Conservation (phyloP, 768 basidiomycete genomes). For the Boletus sp. region DNA sequence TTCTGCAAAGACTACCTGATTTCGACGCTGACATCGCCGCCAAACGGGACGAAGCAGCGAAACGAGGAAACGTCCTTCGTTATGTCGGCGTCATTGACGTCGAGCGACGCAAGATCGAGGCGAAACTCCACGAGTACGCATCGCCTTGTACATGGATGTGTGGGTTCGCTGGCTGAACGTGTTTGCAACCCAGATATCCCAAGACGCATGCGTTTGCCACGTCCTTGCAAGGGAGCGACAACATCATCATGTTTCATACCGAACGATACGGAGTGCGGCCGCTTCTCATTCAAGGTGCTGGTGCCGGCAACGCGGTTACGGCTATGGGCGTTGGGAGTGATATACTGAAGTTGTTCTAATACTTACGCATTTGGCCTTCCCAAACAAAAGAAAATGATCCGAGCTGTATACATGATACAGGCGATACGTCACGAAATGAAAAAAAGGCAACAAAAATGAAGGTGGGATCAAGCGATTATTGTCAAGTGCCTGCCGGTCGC, state of each 20-base stretch:
- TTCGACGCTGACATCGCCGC: constrained; percentile 78
- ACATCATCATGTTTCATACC: constrained; percentile 97
- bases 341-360: constrained; percentile 52
- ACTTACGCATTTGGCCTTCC: not conserved
- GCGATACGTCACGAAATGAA: constrained; percentile 1
- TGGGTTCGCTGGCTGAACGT: not conserved
- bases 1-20: constrained; percentile 72
- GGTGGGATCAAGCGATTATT: not conserved
- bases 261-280: constrained; percentile 86
- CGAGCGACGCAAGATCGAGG: constrained; percentile 61
- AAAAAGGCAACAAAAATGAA: not conserved
- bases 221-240: constrained; percentile 92
- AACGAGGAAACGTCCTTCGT: constrained; percentile 80
- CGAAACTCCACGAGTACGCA: constrained; percentile 82
- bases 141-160: not conserved
- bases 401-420: constrained; percentile 3
- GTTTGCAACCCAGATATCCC: constrained; percentile 63
- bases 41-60: constrained; percentile 72
- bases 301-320: constrained; percentile 96
- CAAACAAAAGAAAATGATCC: not conserved
- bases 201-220: constrained; percentile 91
- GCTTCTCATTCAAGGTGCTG: constrained; percentile 91
- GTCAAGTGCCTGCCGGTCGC: constrained; percentile 2
- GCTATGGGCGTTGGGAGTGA: constrained; percentile 97
- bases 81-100: constrained; percentile 96